A percentile compares a stretch with the other conserved stretches of the same genome.
phyloP scores from a whole-genome alignment of 345 rosid species.

The Carallia brachiata region DNA sequence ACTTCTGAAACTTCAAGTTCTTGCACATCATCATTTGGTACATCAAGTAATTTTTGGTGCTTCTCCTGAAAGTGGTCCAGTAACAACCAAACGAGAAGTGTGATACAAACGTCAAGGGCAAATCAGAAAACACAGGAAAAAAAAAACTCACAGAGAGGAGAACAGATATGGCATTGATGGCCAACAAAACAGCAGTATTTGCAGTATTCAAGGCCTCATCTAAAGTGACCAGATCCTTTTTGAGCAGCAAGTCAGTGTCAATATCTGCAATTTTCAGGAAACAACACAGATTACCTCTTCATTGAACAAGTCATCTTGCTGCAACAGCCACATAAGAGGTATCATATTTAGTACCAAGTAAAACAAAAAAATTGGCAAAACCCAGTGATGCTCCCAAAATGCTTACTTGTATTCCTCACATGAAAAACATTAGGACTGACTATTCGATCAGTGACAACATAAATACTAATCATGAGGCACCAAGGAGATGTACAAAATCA shows the following conservation, averaged over 20 bases:
- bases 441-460: too few relatives aligned
- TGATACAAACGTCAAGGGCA: slow-evolving; percentile 4
- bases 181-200: slow-evolving; percentile 77
- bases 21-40: slow-evolving; percentile 39
- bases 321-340: not conserved
- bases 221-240: slow-evolving; percentile 78
- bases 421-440: too few relatives aligned
- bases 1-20: slow-evolving; percentile 59
- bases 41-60: slow-evolving; percentile 48
- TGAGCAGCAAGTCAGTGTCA: slow-evolving; percentile 72
- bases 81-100: slow-evolving; percentile 9
- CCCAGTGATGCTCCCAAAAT: not conserved
- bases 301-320: slow-evolving; percentile 17
- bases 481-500: too few relatives aligned
- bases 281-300: slow-evolving; percentile 12
- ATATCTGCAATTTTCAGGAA: slow-evolving; percentile 51
- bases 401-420: too few relatives aligned
- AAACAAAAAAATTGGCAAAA: not conserved
- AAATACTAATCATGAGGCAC: too few relatives aligned
- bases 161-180: slow-evolving; percentile 58
- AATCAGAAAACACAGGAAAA: slow-evolving; percentile 10
- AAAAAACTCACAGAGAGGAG: slow-evolving; percentile 59
- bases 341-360: not conserved
- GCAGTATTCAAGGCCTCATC: slow-evolving; percentile 89
- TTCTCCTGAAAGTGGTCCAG: slow-evolving; percentile 48